Conservation (phyloP, 208 protist species). For the Acanthamoeba rhysodes region DNA sequence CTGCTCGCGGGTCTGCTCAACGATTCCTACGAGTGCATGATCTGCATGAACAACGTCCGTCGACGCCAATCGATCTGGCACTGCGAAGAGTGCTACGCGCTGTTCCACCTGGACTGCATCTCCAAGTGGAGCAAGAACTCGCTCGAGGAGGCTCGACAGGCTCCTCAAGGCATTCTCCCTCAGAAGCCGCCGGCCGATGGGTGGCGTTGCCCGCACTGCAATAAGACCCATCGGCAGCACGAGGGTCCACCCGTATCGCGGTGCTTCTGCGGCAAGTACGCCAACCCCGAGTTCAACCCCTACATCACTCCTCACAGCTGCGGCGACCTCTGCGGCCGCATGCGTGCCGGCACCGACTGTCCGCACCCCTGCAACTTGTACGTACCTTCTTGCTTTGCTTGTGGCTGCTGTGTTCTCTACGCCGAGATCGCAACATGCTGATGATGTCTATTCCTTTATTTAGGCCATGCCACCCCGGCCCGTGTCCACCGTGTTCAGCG, state of each 20-base stretch:
- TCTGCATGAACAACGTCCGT: constrained; percentile 84
- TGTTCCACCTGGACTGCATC: constrained; percentile 88
- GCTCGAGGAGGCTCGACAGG: constrained; percentile 13
- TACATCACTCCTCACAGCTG: constrained; percentile 86
- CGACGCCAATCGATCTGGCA: constrained; percentile 78
- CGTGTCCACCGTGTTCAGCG: constrained; percentile 81
- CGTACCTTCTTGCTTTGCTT: not conserved
- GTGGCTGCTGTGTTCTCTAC: not conserved
- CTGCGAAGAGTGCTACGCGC: constrained; percentile 84
- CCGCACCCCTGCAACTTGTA: constrained; percentile 84
- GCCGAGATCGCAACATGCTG: too few relatives aligned
- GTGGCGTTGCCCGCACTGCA: constrained; percentile 87
- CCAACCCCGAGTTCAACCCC: constrained; percentile 79
- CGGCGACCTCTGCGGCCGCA: constrained; percentile 84
- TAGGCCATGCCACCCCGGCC: constrained; percentile 85
- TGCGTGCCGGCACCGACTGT: constrained; percentile 80
- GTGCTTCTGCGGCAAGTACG: constrained; percentile 87
- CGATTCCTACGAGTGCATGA: constrained; percentile 87
- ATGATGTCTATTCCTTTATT: not conserved
- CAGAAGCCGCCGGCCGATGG: not conserved
- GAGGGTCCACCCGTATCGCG: constrained; percentile 43
- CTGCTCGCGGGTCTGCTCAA: constrained; percentile 77
- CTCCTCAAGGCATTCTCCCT: not conserved
- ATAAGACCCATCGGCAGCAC: constrained; percentile 49
- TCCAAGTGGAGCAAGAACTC: constrained; percentile 81